Evolutionary conservation across 768 basidiomycete genomes (phyloP), one percentile per base, ranked within the genome.

Genomic region (Rhizopogon vesiculosus): DNA sequence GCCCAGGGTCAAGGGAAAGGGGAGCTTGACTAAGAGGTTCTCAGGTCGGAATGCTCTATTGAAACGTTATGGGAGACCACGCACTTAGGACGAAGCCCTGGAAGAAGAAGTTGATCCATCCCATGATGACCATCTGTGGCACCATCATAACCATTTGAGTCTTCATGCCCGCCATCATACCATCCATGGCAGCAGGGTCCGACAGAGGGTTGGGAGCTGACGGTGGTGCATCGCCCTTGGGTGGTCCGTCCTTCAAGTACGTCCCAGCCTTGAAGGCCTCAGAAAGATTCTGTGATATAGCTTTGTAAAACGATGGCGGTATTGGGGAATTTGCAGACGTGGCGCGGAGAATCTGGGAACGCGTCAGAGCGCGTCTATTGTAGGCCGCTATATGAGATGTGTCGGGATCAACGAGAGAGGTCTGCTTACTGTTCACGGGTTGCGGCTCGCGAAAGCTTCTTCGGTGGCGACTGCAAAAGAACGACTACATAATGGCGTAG

Each of bases 81-180:
- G 71, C 69, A 98, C 96, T 98, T 56, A 98, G 80, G 56, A 99
- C 91, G 69, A 98, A 98, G 29, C 97, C 97, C 65, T 96, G 90
- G 76, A 98, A 99, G 84, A 99, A 99, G 72, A 95, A 93, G 71
- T 94, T 98, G 74, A 99, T 98, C 91, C 96, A 98, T 51, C 94
- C 95, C 96, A 98, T 98, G 62, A 98, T 93, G 57, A 97, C 80
- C 89, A 98, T 98, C 73, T 98, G 91, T 16, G 91, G 92, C 13
- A 96, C 89, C 91, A 98, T 98, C 91, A 97, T 95, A 48, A 98
- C 93, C 81, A 92, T 93, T 72, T 99, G 97, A 18, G 96, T 98
- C 78, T 98, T 98, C 88, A 99, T 91, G 38, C 92, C 92, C 10
- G 93, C 82, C 94, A 98, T 96, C 93, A 98, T 95, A 40, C 91